A percentile compares a stretch with the other conserved stretches of the same genome.
Evolutionary conservation across 768 basidiomycete genomes (phyloP).

Genomic region (Paxillus involutus): DNA sequence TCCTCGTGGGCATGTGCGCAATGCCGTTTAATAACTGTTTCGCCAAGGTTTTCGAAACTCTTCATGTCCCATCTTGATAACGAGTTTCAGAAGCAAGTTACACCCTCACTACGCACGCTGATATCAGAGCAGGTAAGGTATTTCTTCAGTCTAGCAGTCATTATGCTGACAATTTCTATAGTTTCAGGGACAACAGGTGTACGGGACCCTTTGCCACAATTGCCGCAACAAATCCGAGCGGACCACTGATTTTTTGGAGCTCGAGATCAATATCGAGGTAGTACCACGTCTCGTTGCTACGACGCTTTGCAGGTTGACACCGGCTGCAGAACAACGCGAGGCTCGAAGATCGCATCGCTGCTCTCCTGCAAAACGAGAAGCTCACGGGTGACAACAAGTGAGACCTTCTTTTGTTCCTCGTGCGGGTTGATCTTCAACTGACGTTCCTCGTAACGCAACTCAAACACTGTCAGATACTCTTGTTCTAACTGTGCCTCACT

Average conservation of each 20-base stretch:
- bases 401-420: slow-evolving; percentile 9
- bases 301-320: background rate
- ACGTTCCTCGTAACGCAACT: background rate
- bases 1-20: background rate
- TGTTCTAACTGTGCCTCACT: slow-evolving; percentile 74
- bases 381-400: slow-evolving; percentile 85
- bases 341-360: slow-evolving; percentile 72
- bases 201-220: slow-evolving; percentile 72
- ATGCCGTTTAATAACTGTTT: slow-evolving; percentile 2
- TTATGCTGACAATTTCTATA: slow-evolving; percentile 29
- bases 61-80: slow-evolving; percentile 87
- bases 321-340: slow-evolving; percentile 58
- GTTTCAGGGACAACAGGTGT: slow-evolving; percentile 87
- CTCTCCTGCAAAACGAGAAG: slow-evolving; percentile 64
- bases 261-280: slow-evolving; percentile 85
- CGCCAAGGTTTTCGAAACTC: slow-evolving; percentile 85
- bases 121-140: slow-evolving; percentile 66
- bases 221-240: slow-evolving; percentile 73
- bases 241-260: slow-evolving; percentile 74
- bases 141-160: background rate
- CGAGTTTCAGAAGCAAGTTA: slow-evolving; percentile 83
- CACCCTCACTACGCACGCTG: slow-evolving; percentile 61
- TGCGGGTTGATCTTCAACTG: background rate
- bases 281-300: background rate
- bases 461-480: slow-evolving; percentile 55